Evolutionary conservation across 2,329 filamentous ascomycete genomes (phyloP).

Genomic region (Microdochium nivale): DNA sequence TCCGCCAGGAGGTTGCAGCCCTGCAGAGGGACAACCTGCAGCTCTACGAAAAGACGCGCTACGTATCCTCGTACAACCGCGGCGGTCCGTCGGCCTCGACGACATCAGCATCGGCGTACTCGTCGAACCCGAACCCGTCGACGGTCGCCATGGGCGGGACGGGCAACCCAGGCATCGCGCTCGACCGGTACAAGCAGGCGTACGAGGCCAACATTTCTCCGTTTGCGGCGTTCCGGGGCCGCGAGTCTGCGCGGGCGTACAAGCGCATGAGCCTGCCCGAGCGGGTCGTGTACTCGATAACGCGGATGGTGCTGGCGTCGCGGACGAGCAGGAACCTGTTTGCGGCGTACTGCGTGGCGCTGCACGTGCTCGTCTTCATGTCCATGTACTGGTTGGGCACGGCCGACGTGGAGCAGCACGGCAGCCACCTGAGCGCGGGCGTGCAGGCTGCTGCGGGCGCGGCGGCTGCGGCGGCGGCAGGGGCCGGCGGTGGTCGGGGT

Average conservation of each 20-base stretch:
- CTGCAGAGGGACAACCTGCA: slow-evolving; percentile 94
- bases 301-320: slow-evolving; percentile 82
- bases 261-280: slow-evolving; percentile 91
- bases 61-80: slow-evolving; percentile 88
- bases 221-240: slow-evolving; percentile 90
- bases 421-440: slow-evolving; percentile 44
- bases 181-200: slow-evolving; percentile 81
- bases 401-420: slow-evolving; percentile 54
- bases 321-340: slow-evolving; percentile 89
- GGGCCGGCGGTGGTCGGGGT: slow-evolving; percentile 23
- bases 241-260: slow-evolving; percentile 84
- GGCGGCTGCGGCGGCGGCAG: slow-evolving; percentile 34
- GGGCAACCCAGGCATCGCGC: slow-evolving; percentile 51
- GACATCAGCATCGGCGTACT: slow-evolving; percentile 55
- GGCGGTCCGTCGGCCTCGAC: slow-evolving; percentile 51
- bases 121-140: slow-evolving; percentile 66
- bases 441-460: slow-evolving; percentile 34
- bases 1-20: slow-evolving; percentile 84
- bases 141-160: slow-evolving; percentile 53
- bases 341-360: slow-evolving; percentile 78
- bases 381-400: slow-evolving; percentile 79
- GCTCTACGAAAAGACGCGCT: slow-evolving; percentile 95
- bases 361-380: slow-evolving; percentile 82
- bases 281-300: slow-evolving; percentile 81
- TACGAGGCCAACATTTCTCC: slow-evolving; percentile 95